A percentile compares a stretch with the other conserved stretches of the same genome.
Conservation (phyloP, 495 filamentous ascomycete species). For the Evernia prunastri region DNA sequence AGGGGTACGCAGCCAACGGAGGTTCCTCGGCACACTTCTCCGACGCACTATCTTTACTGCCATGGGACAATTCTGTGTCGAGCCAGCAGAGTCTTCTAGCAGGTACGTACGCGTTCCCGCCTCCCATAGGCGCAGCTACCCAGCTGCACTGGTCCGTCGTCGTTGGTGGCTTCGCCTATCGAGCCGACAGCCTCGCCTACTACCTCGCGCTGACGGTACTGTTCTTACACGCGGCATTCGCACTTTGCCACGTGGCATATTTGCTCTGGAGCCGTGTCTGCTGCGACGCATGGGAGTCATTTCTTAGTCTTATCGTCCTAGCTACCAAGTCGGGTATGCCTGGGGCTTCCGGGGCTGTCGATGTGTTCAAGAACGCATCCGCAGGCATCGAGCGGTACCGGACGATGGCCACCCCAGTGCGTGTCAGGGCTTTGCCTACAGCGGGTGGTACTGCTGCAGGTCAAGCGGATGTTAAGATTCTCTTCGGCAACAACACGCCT, state of each 20-base stretch:
- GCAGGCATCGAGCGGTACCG: conserved; percentile 11
- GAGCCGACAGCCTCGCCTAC: conserved; percentile 16
- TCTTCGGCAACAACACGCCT: neutral
- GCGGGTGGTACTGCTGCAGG: neutral
- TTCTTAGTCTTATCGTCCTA: conserved; percentile 3
- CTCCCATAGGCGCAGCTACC: conserved; percentile 9
- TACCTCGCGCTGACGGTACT: conserved; percentile 19
- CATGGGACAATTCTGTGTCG: conserved; percentile 9
- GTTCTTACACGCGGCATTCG: conserved; percentile 14
- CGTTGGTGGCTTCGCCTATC: conserved; percentile 15
- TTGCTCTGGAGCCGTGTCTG: conserved; percentile 10
- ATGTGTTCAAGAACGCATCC: conserved; percentile 13
- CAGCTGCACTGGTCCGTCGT: conserved; percentile 10
- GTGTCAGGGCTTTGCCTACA: conserved; percentile 8
- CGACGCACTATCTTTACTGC: conserved; percentile 9
- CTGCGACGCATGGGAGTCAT: conserved; percentile 16
- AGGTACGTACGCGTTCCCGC: conserved; percentile 13
- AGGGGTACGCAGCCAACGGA: conserved; percentile 5
- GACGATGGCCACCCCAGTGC: conserved; percentile 8
- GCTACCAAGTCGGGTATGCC: conserved; percentile 4
- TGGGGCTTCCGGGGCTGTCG: neutral
- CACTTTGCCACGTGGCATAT: conserved; percentile 16
- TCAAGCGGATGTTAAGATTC: neutral
- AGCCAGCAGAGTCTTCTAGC: neutral
- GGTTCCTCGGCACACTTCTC: neutral